Evolutionary conservation across 192 early-diverging fungal species (phyloP), one percentile per base, ranked within the genome.

Genomic region (Entophlyctis luteolus): DNA sequence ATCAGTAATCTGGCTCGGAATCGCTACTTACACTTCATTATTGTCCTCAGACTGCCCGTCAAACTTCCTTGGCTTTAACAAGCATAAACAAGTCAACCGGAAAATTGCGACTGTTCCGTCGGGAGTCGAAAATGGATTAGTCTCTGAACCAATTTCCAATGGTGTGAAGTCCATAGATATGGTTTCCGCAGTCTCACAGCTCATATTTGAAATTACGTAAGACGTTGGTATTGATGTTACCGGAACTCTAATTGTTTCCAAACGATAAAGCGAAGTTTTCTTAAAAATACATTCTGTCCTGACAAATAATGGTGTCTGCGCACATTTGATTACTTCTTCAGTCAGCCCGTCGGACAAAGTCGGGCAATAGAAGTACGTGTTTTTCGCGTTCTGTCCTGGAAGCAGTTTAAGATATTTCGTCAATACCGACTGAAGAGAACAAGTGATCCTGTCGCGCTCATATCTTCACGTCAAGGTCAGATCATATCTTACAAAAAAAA

Each of bases 351-450:
- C 72, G 32, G 70, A 57, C 16, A 72, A 66, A 0, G 67, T 52
- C 6, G 87, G 85, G 4, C 82, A 78, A 62, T 87, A 91, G 59
- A 83, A 91, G 65, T 87, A 89, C n/a, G n/a, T n/a, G n/a, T n/a
- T n/a, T n/a, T n/a, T n/a, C n/a, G n/a, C n/a, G n/a, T n/a, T n/a
- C n/a, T n/a, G n/a, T n/a, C n/a, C n/a, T n/a, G n/a, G n/a, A n/a
- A n/a, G n/a, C 27, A 54, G 63, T 2, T 47, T 52, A 36, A 66
- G 55, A 18, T 55, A n/a, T 34, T 55, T 32, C 8, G 14, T 54
- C 10, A 66, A 18, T 4, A 31, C 20, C 12, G 10, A 18, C 18
- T 34, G 63, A 47, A 59, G 23, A 14, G 38, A 37, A n/a, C n/a
- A n/a, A n/a, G n/a, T n/a, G n/a, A n/a, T n/a, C n/a, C n/a, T n/a